Base-by-base conservation (phyloP, 176 grass and related monocot genomes). In the Rhynchospora pubera region DNA sequence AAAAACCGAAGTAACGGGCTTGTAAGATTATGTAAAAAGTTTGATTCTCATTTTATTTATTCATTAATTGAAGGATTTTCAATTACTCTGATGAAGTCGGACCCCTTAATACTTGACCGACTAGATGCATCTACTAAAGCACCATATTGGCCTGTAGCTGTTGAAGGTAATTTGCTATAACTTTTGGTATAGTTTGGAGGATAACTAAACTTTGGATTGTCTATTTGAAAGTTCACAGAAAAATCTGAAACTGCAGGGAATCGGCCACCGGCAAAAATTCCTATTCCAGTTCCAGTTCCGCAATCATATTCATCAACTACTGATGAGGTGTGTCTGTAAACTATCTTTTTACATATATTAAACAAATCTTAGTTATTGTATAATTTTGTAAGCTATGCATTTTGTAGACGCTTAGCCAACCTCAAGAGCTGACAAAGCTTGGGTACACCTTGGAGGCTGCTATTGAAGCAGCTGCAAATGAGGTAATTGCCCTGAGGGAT, bases 51-150 rank as follows among this genome's bases (percentile, higher is more conserved):
- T 61, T 69, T 39, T 88, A 28, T 86, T 34, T 83, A 88, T 63
- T 16, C 18, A 30, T 77, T 80, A 87, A 11, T 48, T 61, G 78
- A 85, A 99, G 97, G 97, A 80, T 86, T 99, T 79, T 99, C 97
- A 84, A 93, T 99, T 61, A 90, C 97, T 55, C 89, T 99, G 69
- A 93, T 96, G 97, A 95, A 87, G 81, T 90, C 93, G 44, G 91
- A 95, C 46, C 70, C 90, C 77, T 87, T 62, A 44, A 91, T 99
- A 87, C 89, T 99, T 79, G 85, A 91, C 57, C 85, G 89, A 66
- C 89, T 99, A 79, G 97, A 99, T 89, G 97, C 97, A 84, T 93
- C 97, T 9, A 93, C 97, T 76, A 88, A 80, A 86, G 93, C 93
- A 87, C 93, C 82, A 26, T 90, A 87, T 84, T 99, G 97, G 97